Evolutionary conservation across 192 early-diverging fungal genomes (phyloP).

Genomic region (Rhizoclosmatium sp.): DNA sequence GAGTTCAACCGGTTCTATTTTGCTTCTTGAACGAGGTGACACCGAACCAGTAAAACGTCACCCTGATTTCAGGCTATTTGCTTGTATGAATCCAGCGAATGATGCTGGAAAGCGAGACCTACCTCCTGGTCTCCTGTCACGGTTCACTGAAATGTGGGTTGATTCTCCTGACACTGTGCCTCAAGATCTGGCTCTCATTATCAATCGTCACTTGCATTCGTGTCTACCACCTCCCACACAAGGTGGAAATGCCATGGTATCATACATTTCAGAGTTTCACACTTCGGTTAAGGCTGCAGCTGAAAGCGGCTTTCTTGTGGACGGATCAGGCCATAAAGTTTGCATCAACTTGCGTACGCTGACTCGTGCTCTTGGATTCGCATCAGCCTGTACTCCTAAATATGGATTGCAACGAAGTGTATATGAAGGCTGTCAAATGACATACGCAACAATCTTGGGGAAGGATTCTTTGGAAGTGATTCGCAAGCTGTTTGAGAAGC

Average conservation of each 20-base stretch:
- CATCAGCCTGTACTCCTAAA: constrained; percentile 66
- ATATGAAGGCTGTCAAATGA: constrained; percentile 95
- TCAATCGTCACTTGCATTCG: constrained; percentile 73
- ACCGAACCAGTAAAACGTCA: constrained; percentile 85
- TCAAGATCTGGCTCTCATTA: constrained; percentile 85
- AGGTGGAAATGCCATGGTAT: constrained; percentile 68
- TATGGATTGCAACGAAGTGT: constrained; percentile 87
- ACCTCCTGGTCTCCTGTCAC: constrained; percentile 85
- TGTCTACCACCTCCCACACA: constrained; percentile 54
- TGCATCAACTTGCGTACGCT: constrained; percentile 95
- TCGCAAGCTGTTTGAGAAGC: constrained; percentile 61
- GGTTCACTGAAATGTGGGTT: constrained; percentile 97
- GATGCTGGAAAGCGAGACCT: constrained; percentile 98
- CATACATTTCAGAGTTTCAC: constrained; percentile 86
- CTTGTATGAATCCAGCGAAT: constrained; percentile 99
- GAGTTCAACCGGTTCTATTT: constrained; percentile 76
- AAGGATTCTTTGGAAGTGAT: constrained; percentile 69
- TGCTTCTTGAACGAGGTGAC: constrained; percentile 93
- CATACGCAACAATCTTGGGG: constrained; percentile 89
- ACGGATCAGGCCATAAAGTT: constrained; percentile 87
- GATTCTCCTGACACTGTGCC: constrained; percentile 83
- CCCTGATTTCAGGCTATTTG: constrained; percentile 93
- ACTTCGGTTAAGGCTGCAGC: constrained; percentile 74
- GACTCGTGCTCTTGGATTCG: constrained; percentile 85
- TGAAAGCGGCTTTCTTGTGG: constrained; percentile 76